Percentiles rank a stretch among this genome's conserved stretches.
Evolutionary conservation across 768 basidiomycete species (phyloP).

Genomic region (Termitomyces sp.): DNA sequence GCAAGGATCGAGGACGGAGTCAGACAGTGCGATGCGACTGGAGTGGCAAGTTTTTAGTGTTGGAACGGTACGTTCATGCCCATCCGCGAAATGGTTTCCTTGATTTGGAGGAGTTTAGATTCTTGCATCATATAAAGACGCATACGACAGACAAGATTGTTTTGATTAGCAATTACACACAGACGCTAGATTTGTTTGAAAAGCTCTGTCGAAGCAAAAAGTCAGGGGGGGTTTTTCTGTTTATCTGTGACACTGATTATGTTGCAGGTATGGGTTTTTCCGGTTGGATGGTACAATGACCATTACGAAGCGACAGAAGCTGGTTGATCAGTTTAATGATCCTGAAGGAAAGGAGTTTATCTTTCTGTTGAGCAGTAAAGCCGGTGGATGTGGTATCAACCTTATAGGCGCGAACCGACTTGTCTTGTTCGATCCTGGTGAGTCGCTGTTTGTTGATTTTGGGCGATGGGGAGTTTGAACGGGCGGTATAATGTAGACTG

Average conservation of each 20-base stretch:
- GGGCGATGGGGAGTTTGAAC: background rate
- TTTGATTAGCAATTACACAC: conserved; percentile 94
- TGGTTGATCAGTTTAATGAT: conserved; percentile 94
- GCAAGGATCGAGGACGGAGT: conserved; percentile 35
- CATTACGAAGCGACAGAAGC: conserved; percentile 87
- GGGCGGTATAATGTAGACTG: conserved; percentile 62
- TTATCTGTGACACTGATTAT: background rate
- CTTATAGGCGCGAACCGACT: conserved; percentile 93
- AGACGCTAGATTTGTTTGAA: conserved; percentile 91
- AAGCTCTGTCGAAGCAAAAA: conserved; percentile 81
- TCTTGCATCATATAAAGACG: conserved; percentile 75
- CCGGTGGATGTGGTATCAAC: conserved; percentile 96
- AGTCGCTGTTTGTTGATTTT: conserved; percentile 8
- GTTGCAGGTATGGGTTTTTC: conserved; percentile 76
- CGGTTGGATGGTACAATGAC: conserved; percentile 94
- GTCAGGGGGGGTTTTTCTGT: conserved; percentile 45
- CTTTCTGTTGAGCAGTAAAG: conserved; percentile 92
- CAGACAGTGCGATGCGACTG: conserved; percentile 69
- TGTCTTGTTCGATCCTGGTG: conserved; percentile 94
- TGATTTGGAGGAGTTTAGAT: conserved; percentile 48
- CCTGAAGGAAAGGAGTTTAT: conserved; percentile 91
- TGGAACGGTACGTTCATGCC: conserved; percentile 62
- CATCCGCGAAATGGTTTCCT: background rate
- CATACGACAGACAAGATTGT: conserved; percentile 93
- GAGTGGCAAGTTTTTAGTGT: conserved; percentile 88